phyloP scores from a whole-genome alignment of 2,329 filamentous ascomycete genomes.

The Monilinia fructigena region DNA sequence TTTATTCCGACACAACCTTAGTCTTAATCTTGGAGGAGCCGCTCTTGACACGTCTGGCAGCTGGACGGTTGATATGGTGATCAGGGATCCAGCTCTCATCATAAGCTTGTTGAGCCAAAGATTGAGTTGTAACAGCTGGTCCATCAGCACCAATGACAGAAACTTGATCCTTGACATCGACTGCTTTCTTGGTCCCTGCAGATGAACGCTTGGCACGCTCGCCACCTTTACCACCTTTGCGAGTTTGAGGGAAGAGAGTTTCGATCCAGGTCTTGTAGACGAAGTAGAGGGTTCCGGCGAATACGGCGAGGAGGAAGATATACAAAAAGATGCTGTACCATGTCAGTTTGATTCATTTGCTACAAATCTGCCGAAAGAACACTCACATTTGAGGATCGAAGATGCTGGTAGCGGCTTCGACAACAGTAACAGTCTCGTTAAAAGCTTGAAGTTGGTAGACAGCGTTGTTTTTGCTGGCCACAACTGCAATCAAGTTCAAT shows the following conservation, averaged over 20 bases:
- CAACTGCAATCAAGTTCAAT: constrained; percentile 72
- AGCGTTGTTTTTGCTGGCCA: constrained; percentile 64
- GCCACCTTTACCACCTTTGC: constrained; percentile 47
- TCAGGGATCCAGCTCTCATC: constrained; percentile 41
- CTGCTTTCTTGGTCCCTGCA: constrained; percentile 66
- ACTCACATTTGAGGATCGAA: constrained; percentile 84
- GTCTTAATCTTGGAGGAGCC: constrained; percentile 39
- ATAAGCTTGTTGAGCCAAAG: constrained; percentile 37
- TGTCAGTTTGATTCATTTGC: constrained; percentile 7
- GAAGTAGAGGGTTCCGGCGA: constrained; percentile 83
- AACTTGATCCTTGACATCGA: constrained; percentile 53
- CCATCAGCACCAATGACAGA: constrained; percentile 62
- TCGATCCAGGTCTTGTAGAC: constrained; percentile 99
- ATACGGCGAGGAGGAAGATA: constrained; percentile 77
- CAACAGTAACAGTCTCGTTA: constrained; percentile 79
- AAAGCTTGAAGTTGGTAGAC: constrained; percentile 77
- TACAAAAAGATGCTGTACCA: constrained; percentile 87
- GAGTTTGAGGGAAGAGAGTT: constrained; percentile 89
- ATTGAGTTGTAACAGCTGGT: constrained; percentile 39
- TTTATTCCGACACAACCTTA: constrained; percentile 24
- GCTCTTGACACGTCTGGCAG: constrained; percentile 66
- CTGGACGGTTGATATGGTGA: constrained; percentile 82
- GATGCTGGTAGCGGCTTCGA: constrained; percentile 87
- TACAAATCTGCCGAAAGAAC: background rate
- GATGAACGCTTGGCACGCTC: constrained; percentile 55